Conservation (phyloP, 176 grass and related monocot species). For the Triticum monococcum region DNA sequence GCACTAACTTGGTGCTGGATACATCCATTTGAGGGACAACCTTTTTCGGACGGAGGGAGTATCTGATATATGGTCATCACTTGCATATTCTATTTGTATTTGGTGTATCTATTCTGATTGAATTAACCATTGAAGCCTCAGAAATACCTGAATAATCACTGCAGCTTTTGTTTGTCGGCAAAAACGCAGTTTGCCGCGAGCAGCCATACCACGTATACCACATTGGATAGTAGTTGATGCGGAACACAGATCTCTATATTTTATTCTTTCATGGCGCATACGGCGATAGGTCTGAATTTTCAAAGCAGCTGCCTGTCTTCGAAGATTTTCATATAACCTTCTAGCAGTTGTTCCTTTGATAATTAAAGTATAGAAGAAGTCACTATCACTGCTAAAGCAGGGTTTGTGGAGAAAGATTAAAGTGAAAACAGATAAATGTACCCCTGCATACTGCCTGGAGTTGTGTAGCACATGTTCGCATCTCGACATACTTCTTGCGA, state of each 20-base stretch:
- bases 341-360: slow-evolving; percentile 69
- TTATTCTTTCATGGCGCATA: slow-evolving; percentile 61
- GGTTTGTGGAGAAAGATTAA: not conserved
- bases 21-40: too few species aligned
- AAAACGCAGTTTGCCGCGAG: slow-evolving; percentile 56
- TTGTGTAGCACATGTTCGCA: slow-evolving; percentile 53
- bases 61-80: not conserved
- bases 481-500: slow-evolving; percentile 55
- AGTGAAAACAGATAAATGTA: slow-evolving; percentile 34
- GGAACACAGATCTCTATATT: slow-evolving; percentile 42
- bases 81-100: not conserved
- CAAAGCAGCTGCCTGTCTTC: slow-evolving; percentile 68
- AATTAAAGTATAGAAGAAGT: slow-evolving; percentile 24
- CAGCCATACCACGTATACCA: slow-evolving; percentile 75
- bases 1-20: too few species aligned
- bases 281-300: slow-evolving; percentile 74
- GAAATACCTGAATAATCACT: slow-evolving; percentile 80
- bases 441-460: slow-evolving; percentile 84
- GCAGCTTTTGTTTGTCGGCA: slow-evolving; percentile 66
- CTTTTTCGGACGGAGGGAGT: too few species aligned
- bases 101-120: not conserved
- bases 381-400: slow-evolving; percentile 15
- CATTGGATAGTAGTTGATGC: slow-evolving; percentile 73
- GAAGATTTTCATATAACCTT: slow-evolving; percentile 61
- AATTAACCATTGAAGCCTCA: not conserved